phyloP scores from a whole-genome alignment of 345 rosid genomes.

The Lumnitzera littorea region DNA sequence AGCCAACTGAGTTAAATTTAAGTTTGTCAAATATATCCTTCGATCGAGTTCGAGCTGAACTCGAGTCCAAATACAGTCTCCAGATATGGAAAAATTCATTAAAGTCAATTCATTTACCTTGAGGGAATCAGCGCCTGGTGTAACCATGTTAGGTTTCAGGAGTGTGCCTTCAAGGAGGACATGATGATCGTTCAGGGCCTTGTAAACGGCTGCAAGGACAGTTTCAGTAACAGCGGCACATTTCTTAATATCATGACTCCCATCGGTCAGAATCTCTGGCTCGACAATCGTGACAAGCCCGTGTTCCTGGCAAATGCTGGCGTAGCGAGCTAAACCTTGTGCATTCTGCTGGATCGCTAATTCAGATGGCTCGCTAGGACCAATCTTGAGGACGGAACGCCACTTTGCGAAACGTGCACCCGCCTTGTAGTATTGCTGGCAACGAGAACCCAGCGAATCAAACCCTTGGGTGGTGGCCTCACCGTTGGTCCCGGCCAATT shows the following conservation, averaged over 20 bases:
- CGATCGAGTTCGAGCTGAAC: too few species aligned
- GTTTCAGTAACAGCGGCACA: slow-evolving; percentile 84
- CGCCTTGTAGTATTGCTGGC: slow-evolving; percentile 85
- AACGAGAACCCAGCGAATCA: slow-evolving; percentile 72
- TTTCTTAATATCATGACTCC: slow-evolving; percentile 65
- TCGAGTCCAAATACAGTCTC: too few species aligned
- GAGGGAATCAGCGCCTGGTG: slow-evolving; percentile 84
- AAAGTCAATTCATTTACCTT: slow-evolving; percentile 37
- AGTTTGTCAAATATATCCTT: too few species aligned
- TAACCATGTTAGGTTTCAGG: slow-evolving; percentile 96
- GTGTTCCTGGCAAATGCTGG: slow-evolving; percentile 91
- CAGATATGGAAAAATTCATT: too few species aligned
- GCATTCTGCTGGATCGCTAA: slow-evolving; percentile 85
- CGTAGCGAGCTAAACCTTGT: slow-evolving; percentile 88
- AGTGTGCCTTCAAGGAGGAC: slow-evolving; percentile 95
- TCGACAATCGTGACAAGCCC: slow-evolving; percentile 90
- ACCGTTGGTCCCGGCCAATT: slow-evolving; percentile 70
- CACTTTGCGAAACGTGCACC: slow-evolving; percentile 95
- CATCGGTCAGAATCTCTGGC: slow-evolving; percentile 87
- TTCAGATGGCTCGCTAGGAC: slow-evolving; percentile 73
- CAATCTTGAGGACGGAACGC: slow-evolving; percentile 94
- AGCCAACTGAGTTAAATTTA: too few species aligned
- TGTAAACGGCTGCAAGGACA: slow-evolving; percentile 83
- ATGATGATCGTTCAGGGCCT: slow-evolving; percentile 89
- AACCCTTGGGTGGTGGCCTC: slow-evolving; percentile 97